A percentile compares a stretch with the other conserved stretches of the same genome.
These are phyloP conservation scores for Pestalotiopsis sp. DNA, from an alignment of 2,329 filamentous ascomycete species.

Conservation along the genomic window DNA sequence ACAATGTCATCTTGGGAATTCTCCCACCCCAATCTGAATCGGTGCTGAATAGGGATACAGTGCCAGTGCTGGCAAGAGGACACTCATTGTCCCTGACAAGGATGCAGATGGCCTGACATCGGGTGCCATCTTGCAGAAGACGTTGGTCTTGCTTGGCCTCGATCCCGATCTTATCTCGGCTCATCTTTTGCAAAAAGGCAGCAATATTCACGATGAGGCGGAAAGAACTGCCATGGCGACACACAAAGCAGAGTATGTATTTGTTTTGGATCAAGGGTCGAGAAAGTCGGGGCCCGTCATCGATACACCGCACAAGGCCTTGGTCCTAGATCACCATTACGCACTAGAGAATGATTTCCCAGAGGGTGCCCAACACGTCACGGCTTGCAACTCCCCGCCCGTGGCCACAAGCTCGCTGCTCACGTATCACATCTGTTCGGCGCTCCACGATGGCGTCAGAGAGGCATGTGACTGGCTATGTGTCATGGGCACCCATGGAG, in stretches of 20 bases:
- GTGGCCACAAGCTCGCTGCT: conserved; percentile 67
- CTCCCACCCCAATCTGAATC: no score
- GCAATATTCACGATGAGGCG: conserved; percentile 55
- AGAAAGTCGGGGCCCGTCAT: conserved; percentile 56
- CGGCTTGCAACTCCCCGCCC: conserved; percentile 65
- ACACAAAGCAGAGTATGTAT: conserved; percentile 57
- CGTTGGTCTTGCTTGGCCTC: conserved; percentile 61
- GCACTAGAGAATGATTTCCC: conserved; percentile 60
- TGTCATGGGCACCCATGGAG: conserved; percentile 67
- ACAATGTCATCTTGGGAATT: conserved; percentile 18
- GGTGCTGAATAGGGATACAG: conserved; percentile 34
- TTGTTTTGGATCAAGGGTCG: conserved; percentile 69
- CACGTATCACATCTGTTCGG: conserved; percentile 64
- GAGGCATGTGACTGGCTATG: conserved; percentile 62
- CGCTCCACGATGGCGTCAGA: conserved; percentile 53
- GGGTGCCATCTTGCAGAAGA: conserved; percentile 64
- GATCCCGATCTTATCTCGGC: conserved; percentile 53
- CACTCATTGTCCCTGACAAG: conserved; percentile 69
- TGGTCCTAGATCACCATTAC: conserved; percentile 70
- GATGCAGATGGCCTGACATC: conserved; percentile 69
- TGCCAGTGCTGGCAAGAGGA: conserved; percentile 50
- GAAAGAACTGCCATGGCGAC: conserved; percentile 55
- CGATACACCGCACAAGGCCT: conserved; percentile 47
- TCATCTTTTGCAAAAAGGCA: conserved; percentile 63
- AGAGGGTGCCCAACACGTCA: conserved; percentile 54